Base-by-base conservation (phyloP, 73 alveolate genomes). In the Paramecium caudatum region DNA sequence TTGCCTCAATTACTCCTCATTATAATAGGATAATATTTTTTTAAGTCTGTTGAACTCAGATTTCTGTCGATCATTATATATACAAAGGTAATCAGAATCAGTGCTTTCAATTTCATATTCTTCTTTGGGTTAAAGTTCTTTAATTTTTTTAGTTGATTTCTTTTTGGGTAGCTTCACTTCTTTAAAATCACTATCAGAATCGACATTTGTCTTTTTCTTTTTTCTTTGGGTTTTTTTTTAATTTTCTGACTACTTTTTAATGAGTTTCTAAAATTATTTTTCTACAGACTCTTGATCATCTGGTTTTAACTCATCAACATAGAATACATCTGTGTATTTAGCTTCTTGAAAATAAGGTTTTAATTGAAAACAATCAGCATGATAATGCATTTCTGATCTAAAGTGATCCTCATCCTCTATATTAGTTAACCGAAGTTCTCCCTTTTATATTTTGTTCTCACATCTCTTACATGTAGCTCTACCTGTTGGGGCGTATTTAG, bases 381-480 rank as follows among this genome's bases (percentile, higher is more conserved):
- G 83, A 65, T 8, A 65, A 65, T 65, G 83, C 13, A 13, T 36
- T 65, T 65, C 47, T 33, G 27, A 12, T 32, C 17, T 33, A 33
- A 25, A 33, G 34, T 65, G 50, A 33, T 36, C 83, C 16, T 30
- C 83, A 65, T 65, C 83, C 13, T 17, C n/a, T 25, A 65, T 12
- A n/a, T 33, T 30, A 15, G 48, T 33, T 65, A 65, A 13, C 34
- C 83, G 27, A 2, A 65, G 61, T 33, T 30, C 47, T 2, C 34
- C 83, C 34, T 65, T 65, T 1, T 5, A 27, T 9, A 65, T 65
- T 12, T 65, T 65, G 17, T 10, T 33, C 34, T 65, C 16, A 36
- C 83, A 65, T 3, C 83, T 49, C 34, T 65, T 65, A 36, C 83
- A 65, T 25, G 83, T 65, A 3, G 83, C 83, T 36, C 83, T 32